A percentile compares a stretch with the other conserved stretches of the same genome.
phyloP scores from a whole-genome alignment of 139 green algal species.

The Ostreobium quekettii region DNA sequence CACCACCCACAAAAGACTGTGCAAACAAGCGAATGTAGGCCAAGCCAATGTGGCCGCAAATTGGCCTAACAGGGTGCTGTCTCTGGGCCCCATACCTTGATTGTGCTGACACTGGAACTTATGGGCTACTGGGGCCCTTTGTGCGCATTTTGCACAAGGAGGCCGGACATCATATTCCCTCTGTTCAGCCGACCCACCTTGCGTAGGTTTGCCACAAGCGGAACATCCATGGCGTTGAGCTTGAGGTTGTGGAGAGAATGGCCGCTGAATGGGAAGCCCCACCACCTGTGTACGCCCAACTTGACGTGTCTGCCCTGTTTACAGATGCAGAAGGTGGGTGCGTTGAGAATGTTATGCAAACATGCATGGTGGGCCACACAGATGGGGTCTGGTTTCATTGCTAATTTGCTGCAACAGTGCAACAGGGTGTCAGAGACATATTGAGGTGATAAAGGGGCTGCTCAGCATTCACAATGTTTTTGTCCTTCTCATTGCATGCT shows the following conservation, averaged over 20 bases:
- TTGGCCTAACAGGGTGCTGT: no score
- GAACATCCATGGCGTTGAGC: slow-evolving; percentile 25
- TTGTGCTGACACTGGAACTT: not conserved
- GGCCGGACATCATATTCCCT: not conserved
- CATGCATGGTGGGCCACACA: no score
- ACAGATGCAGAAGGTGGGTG: not conserved
- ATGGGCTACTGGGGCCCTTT: not conserved
- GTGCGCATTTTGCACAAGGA: not conserved
- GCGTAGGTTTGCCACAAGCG: slow-evolving; percentile 23
- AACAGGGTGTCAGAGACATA: no score
- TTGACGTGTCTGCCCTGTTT: slow-evolving; percentile 21
- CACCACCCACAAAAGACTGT: no score
- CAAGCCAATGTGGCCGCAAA: no score
- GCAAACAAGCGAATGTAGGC: no score
- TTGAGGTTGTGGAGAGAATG: slow-evolving; percentile 26
- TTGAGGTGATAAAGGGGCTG: no score
- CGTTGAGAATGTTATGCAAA: no score
- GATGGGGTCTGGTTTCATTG: no score
- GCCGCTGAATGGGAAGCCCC: slow-evolving; percentile 23
- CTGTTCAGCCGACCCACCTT: not conserved
- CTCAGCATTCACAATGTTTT: no score
- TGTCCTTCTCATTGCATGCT: no score
- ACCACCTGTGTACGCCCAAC: slow-evolving; percentile 22
- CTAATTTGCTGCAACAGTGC: no score
- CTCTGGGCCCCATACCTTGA: not conserved